Evolutionary conservation across 2,329 filamentous ascomycete species (phyloP).

Genomic region (Fonsecaea multimorphosa): DNA sequence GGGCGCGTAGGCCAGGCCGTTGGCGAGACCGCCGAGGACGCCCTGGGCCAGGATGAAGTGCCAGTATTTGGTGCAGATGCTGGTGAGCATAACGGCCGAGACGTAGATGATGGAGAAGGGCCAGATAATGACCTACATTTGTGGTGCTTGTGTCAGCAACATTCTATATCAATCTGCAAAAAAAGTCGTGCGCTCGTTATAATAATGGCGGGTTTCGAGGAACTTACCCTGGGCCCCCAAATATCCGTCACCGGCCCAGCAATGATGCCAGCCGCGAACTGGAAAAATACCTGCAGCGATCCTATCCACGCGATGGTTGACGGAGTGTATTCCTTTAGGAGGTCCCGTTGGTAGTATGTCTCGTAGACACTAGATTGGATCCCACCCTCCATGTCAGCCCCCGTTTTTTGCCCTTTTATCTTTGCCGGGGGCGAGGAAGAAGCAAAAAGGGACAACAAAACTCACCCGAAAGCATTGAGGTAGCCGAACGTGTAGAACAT

Average conservation of each 20-base stretch:
- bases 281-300: conserved; percentile 78
- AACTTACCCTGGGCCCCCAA: conserved; percentile 48
- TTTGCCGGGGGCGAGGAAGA: no score
- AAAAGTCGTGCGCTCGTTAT: no score
- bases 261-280: conserved; percentile 83
- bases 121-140: conserved; percentile 44
- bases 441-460: not conserved
- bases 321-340: conserved; percentile 45
- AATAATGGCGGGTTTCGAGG: no score
- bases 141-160: conserved; percentile 40
- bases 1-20: conserved; percentile 51
- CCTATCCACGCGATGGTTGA: conserved; percentile 86
- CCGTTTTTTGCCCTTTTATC: no score
- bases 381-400: not conserved
- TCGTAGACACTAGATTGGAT: conserved; percentile 42
- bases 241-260: conserved; percentile 84
- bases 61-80: conserved; percentile 46
- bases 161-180: no score
- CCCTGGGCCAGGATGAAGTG: conserved; percentile 51
- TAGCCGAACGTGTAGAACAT: conserved; percentile 30
- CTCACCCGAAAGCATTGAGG: conserved; percentile 32
- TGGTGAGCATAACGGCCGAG: conserved; percentile 46
- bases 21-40: conserved; percentile 48
- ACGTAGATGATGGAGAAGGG: conserved; percentile 40
- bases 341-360: conserved; percentile 41